Evolutionary conservation across 2,329 filamentous ascomycete genomes (phyloP).

Genomic region (Botrytis paeoniae): DNA sequence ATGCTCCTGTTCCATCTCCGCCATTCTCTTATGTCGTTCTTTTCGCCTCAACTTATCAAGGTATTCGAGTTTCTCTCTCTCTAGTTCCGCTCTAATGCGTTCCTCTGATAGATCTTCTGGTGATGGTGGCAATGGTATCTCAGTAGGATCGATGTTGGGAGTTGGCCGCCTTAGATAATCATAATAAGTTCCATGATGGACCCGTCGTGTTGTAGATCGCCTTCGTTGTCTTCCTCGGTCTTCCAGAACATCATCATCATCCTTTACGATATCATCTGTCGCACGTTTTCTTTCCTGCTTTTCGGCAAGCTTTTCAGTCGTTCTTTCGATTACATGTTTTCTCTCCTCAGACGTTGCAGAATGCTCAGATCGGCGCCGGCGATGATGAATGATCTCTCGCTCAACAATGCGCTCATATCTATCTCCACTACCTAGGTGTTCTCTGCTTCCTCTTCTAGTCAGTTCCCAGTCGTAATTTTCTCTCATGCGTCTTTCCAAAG

Average conservation of each 20-base stretch:
- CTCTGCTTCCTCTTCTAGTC: background rate
- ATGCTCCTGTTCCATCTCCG: background rate
- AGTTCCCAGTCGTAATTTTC: background rate
- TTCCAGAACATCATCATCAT: background rate
- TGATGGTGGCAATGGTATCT: slow-evolving; percentile 6
- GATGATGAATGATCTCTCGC: background rate
- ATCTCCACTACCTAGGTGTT: background rate
- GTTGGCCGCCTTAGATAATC: background rate
- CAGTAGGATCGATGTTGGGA: background rate
- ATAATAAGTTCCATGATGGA: background rate
- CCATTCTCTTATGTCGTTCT: background rate
- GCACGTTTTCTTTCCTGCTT: background rate
- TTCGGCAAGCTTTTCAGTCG: background rate
- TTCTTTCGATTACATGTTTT: background rate
- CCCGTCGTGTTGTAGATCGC: background rate
- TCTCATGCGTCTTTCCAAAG: background rate
- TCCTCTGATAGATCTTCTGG: background rate
- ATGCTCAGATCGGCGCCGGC: background rate
- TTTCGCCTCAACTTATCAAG: background rate
- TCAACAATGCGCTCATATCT: background rate
- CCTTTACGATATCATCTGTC: background rate
- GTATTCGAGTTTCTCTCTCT: background rate
- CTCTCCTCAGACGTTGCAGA: no score
- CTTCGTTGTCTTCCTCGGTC: background rate
- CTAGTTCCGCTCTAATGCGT: background rate